phyloP scores from a whole-genome alignment of 306 rosid genomes.

The Gynostemma pentaphyllum region DNA sequence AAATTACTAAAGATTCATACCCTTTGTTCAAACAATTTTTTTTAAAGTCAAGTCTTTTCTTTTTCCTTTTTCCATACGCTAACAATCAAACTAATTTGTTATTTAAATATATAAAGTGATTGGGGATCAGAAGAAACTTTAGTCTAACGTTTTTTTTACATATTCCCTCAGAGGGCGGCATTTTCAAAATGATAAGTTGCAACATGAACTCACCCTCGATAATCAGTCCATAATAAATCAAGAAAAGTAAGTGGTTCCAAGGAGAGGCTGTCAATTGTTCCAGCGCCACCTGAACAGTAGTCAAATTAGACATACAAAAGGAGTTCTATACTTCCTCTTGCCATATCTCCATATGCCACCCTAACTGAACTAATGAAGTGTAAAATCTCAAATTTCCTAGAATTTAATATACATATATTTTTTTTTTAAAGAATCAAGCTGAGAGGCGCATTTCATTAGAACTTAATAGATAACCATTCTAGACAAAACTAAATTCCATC shows the following conservation, averaged over 20 bases:
- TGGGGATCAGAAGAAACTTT: neutral
- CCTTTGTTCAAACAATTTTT: neutral
- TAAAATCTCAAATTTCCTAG: no score
- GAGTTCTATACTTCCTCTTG: neutral
- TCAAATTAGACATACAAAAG: neutral
- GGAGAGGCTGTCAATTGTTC: constrained; percentile 89
- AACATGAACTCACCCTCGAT: constrained; percentile 55
- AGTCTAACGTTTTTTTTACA: neutral
- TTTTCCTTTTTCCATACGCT: neutral
- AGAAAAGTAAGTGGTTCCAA: constrained; percentile 73
- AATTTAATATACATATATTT: no score
- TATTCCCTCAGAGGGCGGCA: neutral
- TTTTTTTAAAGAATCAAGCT: no score
- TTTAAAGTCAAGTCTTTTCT: neutral
- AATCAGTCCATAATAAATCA: constrained; percentile 68
- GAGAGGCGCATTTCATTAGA: neutral
- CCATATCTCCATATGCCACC: neutral
- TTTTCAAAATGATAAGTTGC: constrained; percentile 1
- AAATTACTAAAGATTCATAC: neutral
- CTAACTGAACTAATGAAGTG: no score
- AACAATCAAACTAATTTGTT: neutral
- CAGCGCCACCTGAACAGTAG: constrained; percentile 54
- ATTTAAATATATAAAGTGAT: neutral
- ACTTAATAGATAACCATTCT: neutral
- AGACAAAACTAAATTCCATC: neutral